These are phyloP conservation scores for Heterobasidion annosum DNA, from an alignment of 1,284 basidiomycete species.

Conservation along the genomic window DNA sequence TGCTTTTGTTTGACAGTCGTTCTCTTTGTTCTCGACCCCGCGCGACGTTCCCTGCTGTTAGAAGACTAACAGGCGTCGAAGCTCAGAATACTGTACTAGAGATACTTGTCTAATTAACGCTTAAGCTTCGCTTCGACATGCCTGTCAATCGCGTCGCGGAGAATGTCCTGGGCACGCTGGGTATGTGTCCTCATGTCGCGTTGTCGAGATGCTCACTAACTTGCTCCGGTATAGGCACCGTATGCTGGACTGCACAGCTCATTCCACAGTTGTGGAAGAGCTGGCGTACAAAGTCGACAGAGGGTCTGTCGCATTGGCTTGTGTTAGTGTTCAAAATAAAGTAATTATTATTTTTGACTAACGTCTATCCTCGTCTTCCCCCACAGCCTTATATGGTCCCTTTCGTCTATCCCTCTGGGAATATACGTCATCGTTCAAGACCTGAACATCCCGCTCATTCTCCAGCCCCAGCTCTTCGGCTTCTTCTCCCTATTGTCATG, in stretches of 20 bases:
- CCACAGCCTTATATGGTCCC: constrained; percentile 55
- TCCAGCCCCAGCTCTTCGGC: constrained; percentile 72
- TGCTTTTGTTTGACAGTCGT: neutral
- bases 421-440: constrained; percentile 61
- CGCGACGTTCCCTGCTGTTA: no score
- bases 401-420: constrained; percentile 57
- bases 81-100: no score
- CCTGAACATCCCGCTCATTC: constrained; percentile 65
- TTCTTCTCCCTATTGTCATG: constrained; percentile 55
- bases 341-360: neutral
- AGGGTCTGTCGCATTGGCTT: constrained; percentile 64
- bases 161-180: constrained; percentile 37
- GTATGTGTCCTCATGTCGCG: constrained; percentile 14
- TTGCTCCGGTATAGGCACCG: constrained; percentile 34
- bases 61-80: no score
- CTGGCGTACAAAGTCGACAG: constrained; percentile 62
- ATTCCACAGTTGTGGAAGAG: constrained; percentile 75
- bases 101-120: neutral
- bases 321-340: constrained; percentile 32
- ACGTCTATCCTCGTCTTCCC: neutral
- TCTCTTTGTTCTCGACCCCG: neutral
- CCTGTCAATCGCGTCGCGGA: constrained; percentile 22
- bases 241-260: constrained; percentile 66
- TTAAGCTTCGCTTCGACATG: constrained; percentile 8
- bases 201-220: neutral